Evolutionary conservation across 192 early-diverging fungal species (phyloP).

Genomic region (Podochytrium sp.): DNA sequence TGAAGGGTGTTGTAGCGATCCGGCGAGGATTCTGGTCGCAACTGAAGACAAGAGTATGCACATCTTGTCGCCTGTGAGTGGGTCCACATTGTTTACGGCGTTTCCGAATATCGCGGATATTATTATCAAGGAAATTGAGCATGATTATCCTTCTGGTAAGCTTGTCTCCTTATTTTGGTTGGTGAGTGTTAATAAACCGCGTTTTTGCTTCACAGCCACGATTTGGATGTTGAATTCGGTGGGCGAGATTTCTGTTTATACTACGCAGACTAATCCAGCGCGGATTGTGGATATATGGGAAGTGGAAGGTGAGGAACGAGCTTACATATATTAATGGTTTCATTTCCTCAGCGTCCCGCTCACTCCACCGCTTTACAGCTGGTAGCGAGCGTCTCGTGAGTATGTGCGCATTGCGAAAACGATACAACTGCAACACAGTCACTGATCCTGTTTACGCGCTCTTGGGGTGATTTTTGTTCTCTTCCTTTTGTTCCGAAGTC

Average conservation of each 20-base stretch:
- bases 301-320: conserved; percentile 15
- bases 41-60: conserved; percentile 49
- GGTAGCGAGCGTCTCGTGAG: conserved; percentile 31
- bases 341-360: background rate
- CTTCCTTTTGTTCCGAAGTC: background rate
- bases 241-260: conserved; percentile 52
- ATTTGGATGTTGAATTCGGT: conserved; percentile 41
- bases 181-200: too few species aligned
- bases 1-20: conserved; percentile 7
- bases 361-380: conserved; percentile 5
- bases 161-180: too few species aligned
- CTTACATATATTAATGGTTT: background rate
- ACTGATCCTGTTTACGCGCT: conserved; percentile 37
- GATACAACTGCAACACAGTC: background rate
- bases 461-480: too few species aligned
- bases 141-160: conserved; percentile 47
- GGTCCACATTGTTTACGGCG: conserved; percentile 45
- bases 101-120: conserved; percentile 54
- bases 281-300: conserved; percentile 48
- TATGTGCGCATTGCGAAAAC: conserved; percentile 39
- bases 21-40: conserved; percentile 46
- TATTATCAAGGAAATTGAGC: conserved; percentile 35
- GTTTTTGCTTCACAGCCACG: too few species aligned
- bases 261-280: conserved; percentile 47
- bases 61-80: conserved; percentile 49